Evolutionary conservation across 2,329 filamentous ascomycete genomes (phyloP), one percentile per base, ranked within the genome.

Genomic region (Phialemonium atrogriseum): DNA sequence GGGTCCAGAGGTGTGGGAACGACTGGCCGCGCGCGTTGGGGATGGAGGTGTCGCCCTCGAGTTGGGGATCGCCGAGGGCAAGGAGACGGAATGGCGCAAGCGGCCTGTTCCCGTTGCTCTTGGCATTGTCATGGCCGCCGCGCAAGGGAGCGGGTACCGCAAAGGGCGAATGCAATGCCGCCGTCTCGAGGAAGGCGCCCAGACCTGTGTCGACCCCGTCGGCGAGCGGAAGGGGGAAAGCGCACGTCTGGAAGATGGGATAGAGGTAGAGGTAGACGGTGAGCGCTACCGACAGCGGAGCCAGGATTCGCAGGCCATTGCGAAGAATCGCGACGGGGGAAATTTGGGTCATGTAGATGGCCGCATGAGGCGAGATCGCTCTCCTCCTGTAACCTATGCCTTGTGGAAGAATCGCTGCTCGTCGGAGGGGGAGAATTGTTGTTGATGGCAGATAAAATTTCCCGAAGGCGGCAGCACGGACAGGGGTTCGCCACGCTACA

Each of bases 11-110:
- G 44, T 79, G 70, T 2, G 73, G 71, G 30, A 79, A 70, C 2
- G 62, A 53, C 27, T 66, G 62, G 22, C 68, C 55, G 40, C 68
- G 62, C 21, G 64, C 60, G 32, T 67, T 69, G 11, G 80, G 82
- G 16, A 95, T 79, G 6, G 84, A 87, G 3, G 82, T 86, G 52
- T 94, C 85, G 46, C 89, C 89, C 60, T 96, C 89, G 33, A 96
- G 73, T 55, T 96, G 89, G 5, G 89, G 89, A 55, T 96, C 89
- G 38, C 84, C 89, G 14, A 96, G 73, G 1, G 87, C 78, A 10
- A 96, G 78, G 4, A 96, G 74, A 36, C 89, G 75, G 50, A 96
- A 94, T 1, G 87, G 85, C 4, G 86, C 84, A 19, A 53, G 42
- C 33, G 41, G 48, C 26, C 37, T 48, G 36, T 35, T 41, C 26